Evolutionary conservation across 2,329 filamentous ascomycete species (phyloP).

Genomic region (Apiospora aurea): DNA sequence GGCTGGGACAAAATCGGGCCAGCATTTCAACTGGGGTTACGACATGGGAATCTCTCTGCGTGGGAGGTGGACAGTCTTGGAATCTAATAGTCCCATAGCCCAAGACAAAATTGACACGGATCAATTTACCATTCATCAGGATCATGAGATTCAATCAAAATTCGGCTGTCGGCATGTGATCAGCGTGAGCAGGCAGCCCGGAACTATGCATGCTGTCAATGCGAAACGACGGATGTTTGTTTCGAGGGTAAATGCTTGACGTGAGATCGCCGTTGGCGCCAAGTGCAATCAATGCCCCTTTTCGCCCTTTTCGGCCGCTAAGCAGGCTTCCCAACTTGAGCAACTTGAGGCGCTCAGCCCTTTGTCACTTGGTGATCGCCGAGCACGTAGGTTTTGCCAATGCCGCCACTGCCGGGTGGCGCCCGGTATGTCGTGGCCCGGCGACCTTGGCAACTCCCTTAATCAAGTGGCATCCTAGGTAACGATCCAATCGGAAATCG

Average conservation of each 20-base stretch:
- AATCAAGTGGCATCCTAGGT: neutral
- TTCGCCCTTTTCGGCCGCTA: neutral
- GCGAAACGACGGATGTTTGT: neutral
- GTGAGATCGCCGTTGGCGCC: conserved; percentile 3
- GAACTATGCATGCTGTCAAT: neutral
- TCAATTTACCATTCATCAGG: neutral
- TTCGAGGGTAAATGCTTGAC: neutral
- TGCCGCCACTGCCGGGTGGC: neutral
- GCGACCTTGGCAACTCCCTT: neutral
- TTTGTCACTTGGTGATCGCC: neutral
- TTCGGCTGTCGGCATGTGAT: neutral
- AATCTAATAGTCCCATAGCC: neutral
- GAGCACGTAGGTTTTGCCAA: neutral
- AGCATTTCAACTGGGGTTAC: neutral
- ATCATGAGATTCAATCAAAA: neutral
- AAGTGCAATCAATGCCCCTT: neutral
- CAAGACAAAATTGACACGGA: neutral
- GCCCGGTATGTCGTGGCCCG: neutral
- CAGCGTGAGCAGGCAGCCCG: neutral
- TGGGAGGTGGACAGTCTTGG: neutral
- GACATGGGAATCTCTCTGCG: neutral
- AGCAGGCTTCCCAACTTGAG: neutral
- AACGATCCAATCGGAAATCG: neutral
- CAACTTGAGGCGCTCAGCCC: neutral
- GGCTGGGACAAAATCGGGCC: neutral